These are phyloP conservation scores for Gossypium armourianum DNA, from an alignment of 441 rosid genomes.

Conservation along the genomic window DNA sequence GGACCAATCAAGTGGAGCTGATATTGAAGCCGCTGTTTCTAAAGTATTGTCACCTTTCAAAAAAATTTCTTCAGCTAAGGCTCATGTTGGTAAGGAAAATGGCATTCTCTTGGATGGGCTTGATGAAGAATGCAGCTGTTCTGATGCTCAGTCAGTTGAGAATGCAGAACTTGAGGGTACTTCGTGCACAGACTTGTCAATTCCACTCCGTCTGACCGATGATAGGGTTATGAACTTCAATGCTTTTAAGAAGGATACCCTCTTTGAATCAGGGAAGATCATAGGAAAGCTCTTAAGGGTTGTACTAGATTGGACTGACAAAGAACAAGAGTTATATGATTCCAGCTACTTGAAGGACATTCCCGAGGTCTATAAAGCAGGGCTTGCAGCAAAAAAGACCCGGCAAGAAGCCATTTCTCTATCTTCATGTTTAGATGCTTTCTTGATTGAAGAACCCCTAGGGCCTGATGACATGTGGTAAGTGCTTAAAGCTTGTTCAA, in stretches of 20 bases:
- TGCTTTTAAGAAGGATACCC: conserved; percentile 39
- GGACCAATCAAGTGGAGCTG: conserved; percentile 48
- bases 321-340: background rate
- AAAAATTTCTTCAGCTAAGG: conserved; percentile 31
- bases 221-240: conserved; percentile 26
- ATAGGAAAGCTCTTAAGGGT: background rate
- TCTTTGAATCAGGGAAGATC: conserved; percentile 21
- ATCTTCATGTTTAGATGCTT: conserved; percentile 56
- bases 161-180: conserved; percentile 29
- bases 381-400: conserved; percentile 32
- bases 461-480: conserved; percentile 76
- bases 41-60: conserved; percentile 50
- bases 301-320: background rate
- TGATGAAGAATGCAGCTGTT: conserved; percentile 35
- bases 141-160: conserved; percentile 28
- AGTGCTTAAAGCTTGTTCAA: background rate
- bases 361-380: conserved; percentile 54
- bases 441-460: conserved; percentile 62
- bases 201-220: conserved; percentile 38
- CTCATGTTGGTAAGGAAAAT: conserved; percentile 34
- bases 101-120: conserved; percentile 33
- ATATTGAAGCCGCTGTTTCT: conserved; percentile 41
- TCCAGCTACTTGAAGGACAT: conserved; percentile 58
- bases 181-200: conserved; percentile 24
- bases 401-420: conserved; percentile 49